Percentiles rank a stretch among this genome's conserved stretches.
Evolutionary conservation across 345 rosid genomes (phyloP).

Genomic region (Salix caprea): DNA sequence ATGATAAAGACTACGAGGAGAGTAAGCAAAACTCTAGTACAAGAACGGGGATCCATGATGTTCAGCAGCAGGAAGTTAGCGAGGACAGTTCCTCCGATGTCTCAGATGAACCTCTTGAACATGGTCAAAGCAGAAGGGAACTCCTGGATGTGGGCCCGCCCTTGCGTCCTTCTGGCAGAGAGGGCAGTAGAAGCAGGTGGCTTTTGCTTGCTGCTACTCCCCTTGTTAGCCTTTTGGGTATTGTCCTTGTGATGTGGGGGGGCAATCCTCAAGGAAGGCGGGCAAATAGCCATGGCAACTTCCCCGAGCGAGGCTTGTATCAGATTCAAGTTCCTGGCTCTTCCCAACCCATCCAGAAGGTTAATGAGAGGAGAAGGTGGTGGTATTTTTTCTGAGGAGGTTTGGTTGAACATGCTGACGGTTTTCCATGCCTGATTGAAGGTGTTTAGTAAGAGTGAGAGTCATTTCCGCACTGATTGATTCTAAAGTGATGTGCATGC

Average conservation of each 20-base stretch:
- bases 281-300: conserved; percentile 18
- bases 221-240: conserved; percentile 66
- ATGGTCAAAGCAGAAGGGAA: conserved; percentile 15
- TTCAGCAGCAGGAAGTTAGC: conserved; percentile 35
- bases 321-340: conserved; percentile 19
- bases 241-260: conserved; percentile 65
- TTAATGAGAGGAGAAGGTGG: conserved; percentile 70
- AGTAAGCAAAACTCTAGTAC: conserved; percentile 36
- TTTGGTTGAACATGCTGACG: neutral
- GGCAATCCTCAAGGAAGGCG: conserved; percentile 54
- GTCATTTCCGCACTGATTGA: neutral
- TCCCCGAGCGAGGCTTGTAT: conserved; percentile 13
- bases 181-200: conserved; percentile 64
- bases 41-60: conserved; percentile 26
- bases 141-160: conserved; percentile 19
- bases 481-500: neutral
- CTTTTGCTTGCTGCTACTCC: conserved; percentile 76
- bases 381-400: conserved; percentile 51
- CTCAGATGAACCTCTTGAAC: conserved; percentile 33
- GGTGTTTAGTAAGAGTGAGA: neutral
- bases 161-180: conserved; percentile 10
- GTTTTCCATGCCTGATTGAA: neutral
- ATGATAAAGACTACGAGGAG: conserved; percentile 75
- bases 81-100: conserved; percentile 40
- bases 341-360: conserved; percentile 38